Percentiles rank a stretch among this genome's conserved stretches.
These are phyloP conservation scores for Maudiozyma saulgeensis DNA, from an alignment of 805 yeast species.

Conservation along the genomic window DNA sequence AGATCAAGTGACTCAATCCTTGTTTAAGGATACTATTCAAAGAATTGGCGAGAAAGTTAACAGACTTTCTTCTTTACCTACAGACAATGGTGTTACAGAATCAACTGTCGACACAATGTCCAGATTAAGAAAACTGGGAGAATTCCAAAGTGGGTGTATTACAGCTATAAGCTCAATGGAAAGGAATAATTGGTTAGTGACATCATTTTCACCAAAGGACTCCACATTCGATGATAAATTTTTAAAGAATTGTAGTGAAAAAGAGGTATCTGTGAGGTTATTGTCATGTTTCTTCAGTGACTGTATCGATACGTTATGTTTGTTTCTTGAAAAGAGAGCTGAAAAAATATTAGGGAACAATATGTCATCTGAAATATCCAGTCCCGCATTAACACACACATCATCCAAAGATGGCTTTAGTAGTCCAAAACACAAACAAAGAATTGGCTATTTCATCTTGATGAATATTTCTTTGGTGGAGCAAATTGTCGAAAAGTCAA, in stretches of 20 bases:
- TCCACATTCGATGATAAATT: slow-evolving; percentile 14
- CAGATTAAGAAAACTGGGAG: slow-evolving; percentile 53
- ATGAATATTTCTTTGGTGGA: slow-evolving; percentile 69
- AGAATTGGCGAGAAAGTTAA: slow-evolving; percentile 45
- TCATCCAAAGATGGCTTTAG: slow-evolving; percentile 12
- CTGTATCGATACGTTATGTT: slow-evolving; percentile 61
- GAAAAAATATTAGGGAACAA: slow-evolving; percentile 26
- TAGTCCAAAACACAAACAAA: slow-evolving; percentile 27
- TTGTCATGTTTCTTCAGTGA: slow-evolving; percentile 67
- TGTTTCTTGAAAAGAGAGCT: slow-evolving; percentile 54
- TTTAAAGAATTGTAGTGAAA: neutral
- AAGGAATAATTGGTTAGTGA: slow-evolving; percentile 58
- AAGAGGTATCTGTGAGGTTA: slow-evolving; percentile 33
- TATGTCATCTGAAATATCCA: neutral
- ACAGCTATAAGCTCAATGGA: slow-evolving; percentile 41
- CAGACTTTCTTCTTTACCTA: slow-evolving; percentile 41
- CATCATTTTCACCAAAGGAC: slow-evolving; percentile 32
- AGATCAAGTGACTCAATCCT: slow-evolving; percentile 26
- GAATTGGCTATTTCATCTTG: slow-evolving; percentile 60
- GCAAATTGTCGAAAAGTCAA: slow-evolving; percentile 54
- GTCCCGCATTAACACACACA: neutral
- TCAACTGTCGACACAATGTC: slow-evolving; percentile 66
- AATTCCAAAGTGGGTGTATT: slow-evolving; percentile 42
- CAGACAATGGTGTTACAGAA: slow-evolving; percentile 64
- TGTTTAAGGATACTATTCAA: slow-evolving; percentile 49